A percentile compares a stretch with the other conserved stretches of the same genome.
phyloP scores from a whole-genome alignment of 345 rosid genomes.

The Syzygium oleosum region DNA sequence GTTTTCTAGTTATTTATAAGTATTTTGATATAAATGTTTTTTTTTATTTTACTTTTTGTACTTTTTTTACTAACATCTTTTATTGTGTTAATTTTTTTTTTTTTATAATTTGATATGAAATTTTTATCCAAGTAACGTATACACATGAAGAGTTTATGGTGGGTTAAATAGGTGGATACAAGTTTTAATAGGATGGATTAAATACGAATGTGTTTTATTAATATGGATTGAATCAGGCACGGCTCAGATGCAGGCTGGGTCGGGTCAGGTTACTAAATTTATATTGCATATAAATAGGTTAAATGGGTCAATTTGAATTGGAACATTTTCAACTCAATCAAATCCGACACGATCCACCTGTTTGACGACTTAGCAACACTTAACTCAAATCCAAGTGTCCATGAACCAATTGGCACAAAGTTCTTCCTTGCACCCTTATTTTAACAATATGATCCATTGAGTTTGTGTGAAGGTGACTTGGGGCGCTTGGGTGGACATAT shows the following conservation, averaged over 20 bases:
- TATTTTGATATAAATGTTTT: background rate
- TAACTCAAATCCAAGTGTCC: too few species aligned
- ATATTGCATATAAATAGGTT: background rate
- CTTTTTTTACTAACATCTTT: background rate
- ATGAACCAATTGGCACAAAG: too few species aligned
- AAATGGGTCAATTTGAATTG: background rate
- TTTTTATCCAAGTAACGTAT: too few species aligned
- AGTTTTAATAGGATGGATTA: background rate
- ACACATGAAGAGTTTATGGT: too few species aligned
- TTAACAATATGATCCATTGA: background rate
- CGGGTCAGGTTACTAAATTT: background rate
- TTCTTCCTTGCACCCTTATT: too few species aligned
- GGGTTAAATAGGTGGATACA: background rate
- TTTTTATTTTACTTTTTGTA: background rate
- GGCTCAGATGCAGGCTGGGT: background rate
- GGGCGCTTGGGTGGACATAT: slow-evolving; percentile 13
- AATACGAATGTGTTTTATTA: background rate
- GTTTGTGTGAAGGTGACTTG: background rate
- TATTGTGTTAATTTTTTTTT: background rate
- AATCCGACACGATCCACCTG: background rate
- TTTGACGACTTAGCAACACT: too few species aligned
- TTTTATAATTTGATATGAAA: too few species aligned
- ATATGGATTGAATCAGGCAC: too few species aligned
- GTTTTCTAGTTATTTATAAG: background rate
- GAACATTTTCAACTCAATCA: too few species aligned